Evolutionary conservation across 208 protist species (phyloP), one percentile per base, ranked within the genome.

Genomic region (Trypanosoma lewisi): DNA sequence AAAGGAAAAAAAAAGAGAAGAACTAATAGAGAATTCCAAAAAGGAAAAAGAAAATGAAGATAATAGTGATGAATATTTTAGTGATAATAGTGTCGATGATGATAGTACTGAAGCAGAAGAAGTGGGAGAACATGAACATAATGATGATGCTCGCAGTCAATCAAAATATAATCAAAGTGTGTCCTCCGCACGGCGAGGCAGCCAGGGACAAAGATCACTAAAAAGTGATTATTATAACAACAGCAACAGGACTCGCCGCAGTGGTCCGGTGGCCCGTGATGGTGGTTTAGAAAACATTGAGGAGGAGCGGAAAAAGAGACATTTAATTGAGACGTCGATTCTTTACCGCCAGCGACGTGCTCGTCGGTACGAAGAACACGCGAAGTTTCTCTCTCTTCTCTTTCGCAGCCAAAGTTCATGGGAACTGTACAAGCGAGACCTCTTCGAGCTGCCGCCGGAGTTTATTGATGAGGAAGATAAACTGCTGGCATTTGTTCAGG

Each of bases 401-500:
- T 75, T 78, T 44, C 70, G 65, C 50, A 78, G 66, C 23, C 63
- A 62, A 27, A 90, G 81, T 49, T 51, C 77, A 11, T 93, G 83
- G 83, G 77, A 85, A 31, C 60, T 89, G 23, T 78, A 87, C 50
- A 47, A 77, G 28, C 58, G 75, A 3, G 82, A 82, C 27, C 66
- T 80, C 5, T 89, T 77, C 61, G 62, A 76, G 16, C 0, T 63
- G n/a, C 57, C 44, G 52, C 33, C 4, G 7, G 41, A 53, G 52
- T 67, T n/a, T 5, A 45, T 7, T 11, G 69, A 78, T 21, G 74
- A 80, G 28, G 83, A 91, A 53, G 83, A 91, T 34, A 48, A 58
- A 8, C 71, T 94, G 23, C 59, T 94, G 33, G 66, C 63, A 1
- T 94, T 84, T 63, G 58, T 94, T 8, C 66, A 67, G 25, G 81